Percentiles rank a stretch among this genome's conserved stretches.
Conservation (phyloP, 257 asterid species). For the Leptodermis oblonga region DNA sequence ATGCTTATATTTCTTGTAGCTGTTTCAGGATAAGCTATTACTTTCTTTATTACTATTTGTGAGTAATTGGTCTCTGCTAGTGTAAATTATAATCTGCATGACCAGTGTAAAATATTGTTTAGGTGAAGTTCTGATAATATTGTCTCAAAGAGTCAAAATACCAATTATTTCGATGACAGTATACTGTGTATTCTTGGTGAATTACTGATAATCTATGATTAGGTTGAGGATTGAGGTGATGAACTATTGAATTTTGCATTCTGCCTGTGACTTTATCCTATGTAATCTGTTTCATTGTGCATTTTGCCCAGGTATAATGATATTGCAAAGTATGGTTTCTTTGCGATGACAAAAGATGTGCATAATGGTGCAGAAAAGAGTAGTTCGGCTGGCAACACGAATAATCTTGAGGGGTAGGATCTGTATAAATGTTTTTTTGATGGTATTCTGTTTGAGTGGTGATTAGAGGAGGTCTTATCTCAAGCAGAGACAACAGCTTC, state of each 20-base stretch:
- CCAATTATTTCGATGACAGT: background rate
- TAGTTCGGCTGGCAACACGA: conserved; percentile 43
- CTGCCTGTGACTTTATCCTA: conserved; percentile 9
- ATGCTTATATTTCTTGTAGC: background rate
- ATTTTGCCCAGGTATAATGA: conserved; percentile 68
- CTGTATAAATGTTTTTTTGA: conserved; percentile 2
- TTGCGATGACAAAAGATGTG: conserved; percentile 49
- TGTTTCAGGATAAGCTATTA: background rate
- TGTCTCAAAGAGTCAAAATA: background rate
- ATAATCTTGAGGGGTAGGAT: conserved; percentile 68
- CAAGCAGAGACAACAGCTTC: conserved; percentile 9
- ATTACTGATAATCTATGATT: background rate
- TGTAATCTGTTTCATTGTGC: conserved; percentile 11
- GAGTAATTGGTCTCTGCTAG: background rate
- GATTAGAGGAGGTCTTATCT: conserved; percentile 9
- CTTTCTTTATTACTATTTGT: background rate
- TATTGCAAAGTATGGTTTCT: conserved; percentile 81
- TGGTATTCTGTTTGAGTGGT: conserved; percentile 15
- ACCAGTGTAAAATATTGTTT: background rate
- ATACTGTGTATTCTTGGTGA: background rate
- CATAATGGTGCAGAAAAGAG: conserved; percentile 31
- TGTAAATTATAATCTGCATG: background rate
- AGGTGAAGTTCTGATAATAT: background rate
- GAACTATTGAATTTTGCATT: background rate
- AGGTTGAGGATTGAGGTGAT: background rate